A percentile compares a stretch with the other conserved stretches of the same genome.
phyloP scores from a whole-genome alignment of 2,329 filamentous ascomycete genomes.

The Amphichorda felina region DNA sequence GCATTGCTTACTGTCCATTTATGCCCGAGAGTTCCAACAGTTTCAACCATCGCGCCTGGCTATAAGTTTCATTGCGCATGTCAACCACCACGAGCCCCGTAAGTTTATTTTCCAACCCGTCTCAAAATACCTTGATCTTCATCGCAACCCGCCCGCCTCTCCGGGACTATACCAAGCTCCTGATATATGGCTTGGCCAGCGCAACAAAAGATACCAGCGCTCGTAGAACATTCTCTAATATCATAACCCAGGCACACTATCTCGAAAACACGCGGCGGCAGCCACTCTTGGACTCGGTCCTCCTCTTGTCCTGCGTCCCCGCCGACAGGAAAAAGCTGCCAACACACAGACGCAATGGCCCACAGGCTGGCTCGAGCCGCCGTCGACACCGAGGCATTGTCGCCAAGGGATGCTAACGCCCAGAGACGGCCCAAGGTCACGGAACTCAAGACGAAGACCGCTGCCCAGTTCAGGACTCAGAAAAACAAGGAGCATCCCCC shows the following conservation, averaged over 20 bases:
- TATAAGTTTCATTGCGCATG: too few relatives aligned
- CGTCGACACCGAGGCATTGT: slow-evolving; percentile 50
- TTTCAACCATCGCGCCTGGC: neutral
- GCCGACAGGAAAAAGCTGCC: too few relatives aligned
- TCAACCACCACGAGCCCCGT: neutral
- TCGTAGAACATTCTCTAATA: too few relatives aligned
- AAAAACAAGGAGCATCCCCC: slow-evolving; percentile 57
- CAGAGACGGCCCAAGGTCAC: slow-evolving; percentile 35
- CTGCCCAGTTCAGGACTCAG: slow-evolving; percentile 39
- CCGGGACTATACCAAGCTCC: too few relatives aligned
- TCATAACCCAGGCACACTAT: too few relatives aligned
- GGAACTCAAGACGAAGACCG: slow-evolving; percentile 40
- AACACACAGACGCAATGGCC: slow-evolving; percentile 21
- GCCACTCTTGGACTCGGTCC: too few relatives aligned
- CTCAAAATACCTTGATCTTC: neutral
- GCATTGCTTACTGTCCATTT: slow-evolving; percentile 2
- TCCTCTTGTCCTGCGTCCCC: neutral
- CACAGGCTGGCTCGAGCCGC: slow-evolving; percentile 37
- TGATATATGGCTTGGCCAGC: too few relatives aligned
- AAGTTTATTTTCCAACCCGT: neutral
- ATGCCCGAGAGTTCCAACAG: neutral
- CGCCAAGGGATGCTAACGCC: slow-evolving; percentile 52
- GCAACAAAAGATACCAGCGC: too few relatives aligned
- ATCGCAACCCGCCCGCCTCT: too few relatives aligned
- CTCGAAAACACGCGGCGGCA: too few relatives aligned